Evolutionary conservation across 2,329 filamentous ascomycete genomes (phyloP), one percentile per base, ranked within the genome.

Genomic region (Paramyrothecium roridum): DNA sequence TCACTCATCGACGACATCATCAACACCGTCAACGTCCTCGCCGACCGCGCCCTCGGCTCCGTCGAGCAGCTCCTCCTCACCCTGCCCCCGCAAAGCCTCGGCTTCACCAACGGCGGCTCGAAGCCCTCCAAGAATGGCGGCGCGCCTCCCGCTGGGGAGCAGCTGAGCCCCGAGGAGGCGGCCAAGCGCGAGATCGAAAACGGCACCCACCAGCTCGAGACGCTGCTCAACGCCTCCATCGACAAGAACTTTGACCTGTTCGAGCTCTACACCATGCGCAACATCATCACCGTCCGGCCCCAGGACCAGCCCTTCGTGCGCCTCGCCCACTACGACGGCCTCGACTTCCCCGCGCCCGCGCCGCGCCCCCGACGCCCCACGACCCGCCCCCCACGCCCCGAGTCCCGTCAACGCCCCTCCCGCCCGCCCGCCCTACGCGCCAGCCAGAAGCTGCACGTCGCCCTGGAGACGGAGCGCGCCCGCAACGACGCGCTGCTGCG

Each of bases 1-100:
- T 90, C 90, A 58, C 85, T 99, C 46, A 89, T 99, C 67, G 95
- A 99, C 83, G 93, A 98, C 75, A 93, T 98, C 65, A 96, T 98
- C 77, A 97, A 98, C 79, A 90, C 89, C 54, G 86, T 97, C 72
- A 99, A 98, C 77, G 90, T 93, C 67, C 84, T 97, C 65, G 89
- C 95, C 66, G 95, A 96, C 74, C 89, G 89, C 71, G 93, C 91
- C 53, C 87, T 96, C 66, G 90, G 91, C 66, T 91, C 89, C 57
- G 86, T 98, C 61, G 95, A 98, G 73, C 84, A 86, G 54, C 90
- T 91, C 1, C 85, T 99, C 20, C 79, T 91, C 50, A 82, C 82
- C 52, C 87, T 89, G 3, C 84, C 89, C 1, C 89, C 93, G 0
- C 80, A 87, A 23, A 81, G 85, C 16, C 83, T 99, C 34, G 95